A percentile compares a stretch with the other conserved stretches of the same genome.
phyloP scores from a whole-genome alignment of 345 rosid genomes.

The Syzygium grande region DNA sequence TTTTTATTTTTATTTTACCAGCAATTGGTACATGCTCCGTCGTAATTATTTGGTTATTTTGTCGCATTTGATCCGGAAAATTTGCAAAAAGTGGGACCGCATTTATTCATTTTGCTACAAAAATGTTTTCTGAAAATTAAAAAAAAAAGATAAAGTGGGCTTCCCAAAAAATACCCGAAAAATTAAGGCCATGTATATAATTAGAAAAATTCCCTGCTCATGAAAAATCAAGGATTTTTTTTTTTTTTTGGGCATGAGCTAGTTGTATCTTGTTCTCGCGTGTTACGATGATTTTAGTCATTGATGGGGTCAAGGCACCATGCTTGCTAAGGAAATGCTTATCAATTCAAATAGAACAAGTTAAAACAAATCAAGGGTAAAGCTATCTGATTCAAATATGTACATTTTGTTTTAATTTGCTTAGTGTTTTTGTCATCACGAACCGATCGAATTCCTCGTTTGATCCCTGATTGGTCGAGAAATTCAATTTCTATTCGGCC shows the following conservation, averaged over 20 bases:
- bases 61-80: background rate
- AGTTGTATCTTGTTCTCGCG: background rate
- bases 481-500: fast-evolving
- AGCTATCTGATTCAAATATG: background rate
- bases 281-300: background rate
- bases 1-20: background rate
- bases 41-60: background rate
- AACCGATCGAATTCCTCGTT: fast-evolving
- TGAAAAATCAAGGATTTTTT: background rate
- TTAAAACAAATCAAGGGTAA: background rate
- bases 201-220: background rate
- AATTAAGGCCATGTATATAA: background rate
- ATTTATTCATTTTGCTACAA: background rate
- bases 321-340: background rate
- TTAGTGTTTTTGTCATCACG: fast-evolving
- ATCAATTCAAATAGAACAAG: background rate
- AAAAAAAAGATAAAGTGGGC: background rate
- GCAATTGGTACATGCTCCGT: background rate
- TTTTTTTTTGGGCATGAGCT: background rate
- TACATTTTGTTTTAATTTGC: background rate
- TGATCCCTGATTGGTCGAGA: fast-evolving
- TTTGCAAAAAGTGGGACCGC: background rate
- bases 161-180: background rate
- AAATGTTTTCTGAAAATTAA: background rate
- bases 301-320: background rate